Conservation (phyloP, 2,329 filamentous ascomycete genomes). For the Moelleriella libera region DNA sequence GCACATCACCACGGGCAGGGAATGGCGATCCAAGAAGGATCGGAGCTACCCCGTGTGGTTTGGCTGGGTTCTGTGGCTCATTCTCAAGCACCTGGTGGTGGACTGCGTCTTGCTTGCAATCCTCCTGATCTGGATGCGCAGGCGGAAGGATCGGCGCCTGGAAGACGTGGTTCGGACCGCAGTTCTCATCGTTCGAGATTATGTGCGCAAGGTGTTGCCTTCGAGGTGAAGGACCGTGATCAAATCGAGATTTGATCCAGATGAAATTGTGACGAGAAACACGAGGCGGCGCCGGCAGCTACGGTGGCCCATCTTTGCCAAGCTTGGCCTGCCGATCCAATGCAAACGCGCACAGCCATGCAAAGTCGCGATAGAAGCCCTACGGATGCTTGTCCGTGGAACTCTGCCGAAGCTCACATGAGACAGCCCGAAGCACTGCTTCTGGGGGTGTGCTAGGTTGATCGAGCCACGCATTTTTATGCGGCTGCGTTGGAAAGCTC, state of each 20-base stretch:
- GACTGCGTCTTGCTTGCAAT: constrained; percentile 54
- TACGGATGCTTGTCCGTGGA: no score
- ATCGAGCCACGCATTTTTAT: no score
- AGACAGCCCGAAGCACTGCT: no score
- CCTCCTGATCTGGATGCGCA: constrained; percentile 58
- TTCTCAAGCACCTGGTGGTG: constrained; percentile 58
- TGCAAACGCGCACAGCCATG: no score
- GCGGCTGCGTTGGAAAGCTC: no score
- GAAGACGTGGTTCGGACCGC: constrained; percentile 61
- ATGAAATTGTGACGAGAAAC: neutral
- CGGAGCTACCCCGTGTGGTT: constrained; percentile 56
- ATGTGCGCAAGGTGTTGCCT: constrained; percentile 43
- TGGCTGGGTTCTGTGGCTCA: constrained; percentile 53
- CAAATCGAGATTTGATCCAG: neutral
- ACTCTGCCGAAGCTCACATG: no score
- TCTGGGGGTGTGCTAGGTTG: no score
- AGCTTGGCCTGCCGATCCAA: no score
- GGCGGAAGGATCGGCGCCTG: constrained; percentile 53
- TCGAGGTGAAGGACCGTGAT: constrained; percentile 24
- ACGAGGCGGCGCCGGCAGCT: neutral
- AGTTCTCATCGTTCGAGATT: constrained; percentile 42
- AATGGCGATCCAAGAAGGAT: constrained; percentile 53
- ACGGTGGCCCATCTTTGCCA: neutral
- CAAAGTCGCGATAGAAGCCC: no score
- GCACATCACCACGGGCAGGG: constrained; percentile 66